These are phyloP conservation scores for Tolypocladium paradoxum DNA, from an alignment of 2,329 filamentous ascomycete genomes.

Conservation along the genomic window DNA sequence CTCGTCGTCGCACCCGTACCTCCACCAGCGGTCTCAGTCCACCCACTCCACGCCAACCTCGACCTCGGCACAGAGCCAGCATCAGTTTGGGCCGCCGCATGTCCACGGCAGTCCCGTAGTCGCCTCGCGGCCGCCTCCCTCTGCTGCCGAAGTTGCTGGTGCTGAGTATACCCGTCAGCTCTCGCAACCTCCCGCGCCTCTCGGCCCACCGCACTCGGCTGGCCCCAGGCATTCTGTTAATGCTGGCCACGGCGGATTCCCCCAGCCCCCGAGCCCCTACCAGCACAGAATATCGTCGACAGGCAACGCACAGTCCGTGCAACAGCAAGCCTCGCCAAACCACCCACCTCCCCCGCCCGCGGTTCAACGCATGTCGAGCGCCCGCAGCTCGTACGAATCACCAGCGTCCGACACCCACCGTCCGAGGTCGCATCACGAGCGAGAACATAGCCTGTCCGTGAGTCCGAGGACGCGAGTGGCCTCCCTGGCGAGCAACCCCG, in stretches of 20 bases:
- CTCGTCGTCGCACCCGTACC: constrained; percentile 20
- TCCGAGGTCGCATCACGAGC: constrained; percentile 47
- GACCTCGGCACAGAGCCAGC: constrained; percentile 51
- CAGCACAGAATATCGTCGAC: constrained; percentile 34
- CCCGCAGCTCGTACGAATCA: constrained; percentile 34
- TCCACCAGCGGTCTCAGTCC: constrained; percentile 44
- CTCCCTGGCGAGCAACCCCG: constrained; percentile 35
- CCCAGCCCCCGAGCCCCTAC: constrained; percentile 48
- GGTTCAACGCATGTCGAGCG: constrained; percentile 15
- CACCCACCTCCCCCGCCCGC: constrained; percentile 6
- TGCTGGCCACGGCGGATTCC: constrained; percentile 27
- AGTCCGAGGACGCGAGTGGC: constrained; percentile 64
- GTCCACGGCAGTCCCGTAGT: constrained; percentile 42
- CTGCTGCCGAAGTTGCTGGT: constrained; percentile 26
- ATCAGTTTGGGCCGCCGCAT: constrained; percentile 39
- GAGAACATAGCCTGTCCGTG: constrained; percentile 62
- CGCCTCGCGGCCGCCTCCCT: constrained; percentile 30
- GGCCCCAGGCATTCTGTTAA: constrained; percentile 32
- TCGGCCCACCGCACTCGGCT: constrained; percentile 36
- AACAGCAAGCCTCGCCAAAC: constrained; percentile 15
- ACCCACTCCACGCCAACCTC: constrained; percentile 49
- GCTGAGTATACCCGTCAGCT: constrained; percentile 34
- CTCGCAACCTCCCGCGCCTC: constrained; percentile 44
- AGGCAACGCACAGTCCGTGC: constrained; percentile 20
- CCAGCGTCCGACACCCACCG: constrained; percentile 31